These are phyloP conservation scores for Coelastrella sp. DNA, from an alignment of 139 green algal species.

Conservation along the genomic window DNA sequence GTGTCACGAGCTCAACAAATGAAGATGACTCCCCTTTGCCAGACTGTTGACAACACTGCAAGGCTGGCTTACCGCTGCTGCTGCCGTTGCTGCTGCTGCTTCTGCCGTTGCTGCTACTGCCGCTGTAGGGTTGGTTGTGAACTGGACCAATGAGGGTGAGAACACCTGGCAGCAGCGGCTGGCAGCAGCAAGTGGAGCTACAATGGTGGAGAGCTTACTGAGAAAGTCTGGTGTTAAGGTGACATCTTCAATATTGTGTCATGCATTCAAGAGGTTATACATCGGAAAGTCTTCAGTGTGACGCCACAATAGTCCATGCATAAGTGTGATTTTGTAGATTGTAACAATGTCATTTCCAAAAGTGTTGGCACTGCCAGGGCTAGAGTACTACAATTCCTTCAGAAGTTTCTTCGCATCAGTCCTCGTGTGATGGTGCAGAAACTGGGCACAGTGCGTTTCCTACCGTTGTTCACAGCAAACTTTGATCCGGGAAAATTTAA, in stretches of 20 bases:
- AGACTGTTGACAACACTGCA: neutral
- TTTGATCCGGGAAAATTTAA: too few species aligned
- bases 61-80: neutral
- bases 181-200: conserved; percentile 43
- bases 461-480: too few species aligned
- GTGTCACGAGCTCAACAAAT: too few species aligned
- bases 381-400: too few species aligned
- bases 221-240: conserved; percentile 60
- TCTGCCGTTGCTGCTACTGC: conserved; percentile 10
- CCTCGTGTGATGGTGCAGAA: too few species aligned
- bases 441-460: too few species aligned
- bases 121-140: conserved; percentile 58
- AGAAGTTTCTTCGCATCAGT: too few species aligned
- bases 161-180: conserved; percentile 70
- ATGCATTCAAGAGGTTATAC: too few species aligned
- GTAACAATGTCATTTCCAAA: too few species aligned
- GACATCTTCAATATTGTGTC: neutral
- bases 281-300: too few species aligned
- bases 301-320: neutral
- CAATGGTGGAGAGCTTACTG: conserved; percentile 63
- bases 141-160: conserved; percentile 72
- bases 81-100: neutral
- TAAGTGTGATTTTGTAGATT: too few species aligned
- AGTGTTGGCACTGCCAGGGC: too few species aligned
- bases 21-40: neutral